Conservation (phyloP, 2,329 filamentous ascomycete genomes). For the Penicillium paneum region DNA sequence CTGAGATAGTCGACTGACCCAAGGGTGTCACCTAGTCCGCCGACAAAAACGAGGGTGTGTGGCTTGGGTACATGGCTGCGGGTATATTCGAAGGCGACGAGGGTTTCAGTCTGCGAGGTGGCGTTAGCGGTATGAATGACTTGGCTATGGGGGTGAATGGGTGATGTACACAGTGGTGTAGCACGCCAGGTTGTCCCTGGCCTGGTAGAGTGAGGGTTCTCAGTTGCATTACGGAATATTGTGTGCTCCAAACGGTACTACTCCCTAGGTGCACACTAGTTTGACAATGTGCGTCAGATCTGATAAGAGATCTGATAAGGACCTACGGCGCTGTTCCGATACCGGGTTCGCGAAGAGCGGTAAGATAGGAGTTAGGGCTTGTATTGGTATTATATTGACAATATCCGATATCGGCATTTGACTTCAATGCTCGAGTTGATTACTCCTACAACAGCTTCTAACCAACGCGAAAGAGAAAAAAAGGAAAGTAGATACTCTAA, state of each 20-base stretch:
- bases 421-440: background rate
- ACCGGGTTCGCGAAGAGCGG: background rate
- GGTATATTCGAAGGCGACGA: conserved; percentile 41
- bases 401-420: background rate
- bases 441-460: background rate
- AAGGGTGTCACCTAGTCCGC: conserved; percentile 56
- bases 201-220: conserved; percentile 17
- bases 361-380: conserved; percentile 5
- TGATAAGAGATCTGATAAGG: conserved; percentile 27
- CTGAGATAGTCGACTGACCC: conserved; percentile 53
- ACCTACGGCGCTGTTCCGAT: background rate
- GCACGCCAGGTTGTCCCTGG: conserved; percentile 21
- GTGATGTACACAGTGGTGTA: conserved; percentile 22
- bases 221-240: conserved; percentile 16
- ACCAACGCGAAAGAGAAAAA: background rate
- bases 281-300: conserved; percentile 17
- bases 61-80: conserved; percentile 29
- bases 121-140: background rate
- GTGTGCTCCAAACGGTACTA: background rate
- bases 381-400: background rate
- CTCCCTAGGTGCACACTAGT: background rate
- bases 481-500: background rate
- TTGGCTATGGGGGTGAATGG: background rate
- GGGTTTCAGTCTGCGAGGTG: conserved; percentile 28
- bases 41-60: conserved; percentile 55